Evolutionary conservation across 495 filamentous ascomycete species (phyloP).

Genomic region (Penicillium tannophilum): DNA sequence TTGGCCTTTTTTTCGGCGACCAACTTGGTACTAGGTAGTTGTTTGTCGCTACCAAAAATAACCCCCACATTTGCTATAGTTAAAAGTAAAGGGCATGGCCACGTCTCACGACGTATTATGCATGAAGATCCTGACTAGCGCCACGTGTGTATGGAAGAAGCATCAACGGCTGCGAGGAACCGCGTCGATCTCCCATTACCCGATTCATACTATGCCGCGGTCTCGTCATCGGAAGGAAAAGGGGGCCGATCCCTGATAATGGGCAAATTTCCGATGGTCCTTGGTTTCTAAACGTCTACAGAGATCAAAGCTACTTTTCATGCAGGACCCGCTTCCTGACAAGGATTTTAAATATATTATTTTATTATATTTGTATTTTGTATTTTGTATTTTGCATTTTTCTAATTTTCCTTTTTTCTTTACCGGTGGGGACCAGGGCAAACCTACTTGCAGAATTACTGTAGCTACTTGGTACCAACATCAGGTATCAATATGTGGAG

Average conservation of each 20-base stretch:
- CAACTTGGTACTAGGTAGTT: background rate
- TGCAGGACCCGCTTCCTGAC: slow-evolving; percentile 32
- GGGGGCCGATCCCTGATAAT: slow-evolving; percentile 20
- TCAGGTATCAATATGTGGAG: slow-evolving; percentile 23
- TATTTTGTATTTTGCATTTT: slow-evolving; percentile 5
- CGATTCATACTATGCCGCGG: slow-evolving; percentile 29
- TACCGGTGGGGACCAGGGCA: background rate
- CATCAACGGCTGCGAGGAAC: slow-evolving; percentile 50
- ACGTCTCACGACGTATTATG: slow-evolving; percentile 28
- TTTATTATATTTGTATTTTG: background rate
- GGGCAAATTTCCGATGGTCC: slow-evolving; percentile 21
- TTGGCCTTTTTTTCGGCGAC: background rate
- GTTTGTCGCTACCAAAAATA: background rate
- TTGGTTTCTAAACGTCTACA: slow-evolving; percentile 22
- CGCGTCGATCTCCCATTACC: slow-evolving; percentile 47
- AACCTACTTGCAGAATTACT: slow-evolving; percentile 19
- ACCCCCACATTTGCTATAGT: background rate
- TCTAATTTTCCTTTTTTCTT: background rate
- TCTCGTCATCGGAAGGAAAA: slow-evolving; percentile 7
- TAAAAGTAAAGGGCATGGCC: background rate
- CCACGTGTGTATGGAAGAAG: slow-evolving; percentile 46
- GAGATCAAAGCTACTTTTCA: slow-evolving; percentile 22
- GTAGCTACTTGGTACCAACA: slow-evolving; percentile 25
- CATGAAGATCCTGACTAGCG: slow-evolving; percentile 50
- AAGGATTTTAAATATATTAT: slow-evolving; percentile 12